phyloP scores from a whole-genome alignment of 2,329 filamentous ascomycete species.

The Didymosphaeria variabile region DNA sequence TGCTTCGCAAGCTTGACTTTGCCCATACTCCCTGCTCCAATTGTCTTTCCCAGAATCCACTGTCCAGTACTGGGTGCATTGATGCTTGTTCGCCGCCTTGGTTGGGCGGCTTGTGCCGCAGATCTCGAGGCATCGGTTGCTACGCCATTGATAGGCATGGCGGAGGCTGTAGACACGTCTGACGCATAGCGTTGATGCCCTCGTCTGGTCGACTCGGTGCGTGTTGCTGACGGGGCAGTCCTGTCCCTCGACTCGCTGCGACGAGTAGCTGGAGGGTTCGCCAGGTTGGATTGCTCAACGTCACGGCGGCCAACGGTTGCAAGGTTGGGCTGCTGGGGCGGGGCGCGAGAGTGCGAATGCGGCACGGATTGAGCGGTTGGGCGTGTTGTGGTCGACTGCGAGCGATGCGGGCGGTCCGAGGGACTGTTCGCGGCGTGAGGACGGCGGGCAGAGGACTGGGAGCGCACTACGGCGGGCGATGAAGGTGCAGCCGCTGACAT shows the following conservation, averaged over 20 bases:
- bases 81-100: constrained; percentile 76
- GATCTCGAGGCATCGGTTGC: constrained; percentile 41
- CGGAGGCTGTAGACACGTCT: constrained; percentile 51
- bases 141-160: constrained; percentile 50
- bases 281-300: constrained; percentile 75
- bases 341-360: constrained; percentile 38
- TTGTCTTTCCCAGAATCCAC: constrained; percentile 96
- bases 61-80: constrained; percentile 83
- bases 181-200: constrained; percentile 57
- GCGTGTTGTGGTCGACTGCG: constrained; percentile 47
- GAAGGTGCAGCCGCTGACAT: constrained; percentile 52
- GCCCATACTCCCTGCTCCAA: constrained; percentile 97
- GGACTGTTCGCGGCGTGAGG: constrained; percentile 32
- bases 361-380: constrained; percentile 46
- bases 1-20: constrained; percentile 97
- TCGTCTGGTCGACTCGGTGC: constrained; percentile 64
- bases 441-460: constrained; percentile 41
- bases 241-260: constrained; percentile 73
- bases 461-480: constrained; percentile 54
- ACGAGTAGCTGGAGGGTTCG: constrained; percentile 63
- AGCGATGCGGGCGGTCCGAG: constrained; percentile 47
- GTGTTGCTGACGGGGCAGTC: constrained; percentile 54
- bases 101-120: constrained; percentile 29
- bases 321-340: constrained; percentile 56
- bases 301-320: constrained; percentile 71